Percentiles rank a stretch among this genome's conserved stretches.
phyloP scores from a whole-genome alignment of 495 filamentous ascomycete species.

The Physcia stellaris region DNA sequence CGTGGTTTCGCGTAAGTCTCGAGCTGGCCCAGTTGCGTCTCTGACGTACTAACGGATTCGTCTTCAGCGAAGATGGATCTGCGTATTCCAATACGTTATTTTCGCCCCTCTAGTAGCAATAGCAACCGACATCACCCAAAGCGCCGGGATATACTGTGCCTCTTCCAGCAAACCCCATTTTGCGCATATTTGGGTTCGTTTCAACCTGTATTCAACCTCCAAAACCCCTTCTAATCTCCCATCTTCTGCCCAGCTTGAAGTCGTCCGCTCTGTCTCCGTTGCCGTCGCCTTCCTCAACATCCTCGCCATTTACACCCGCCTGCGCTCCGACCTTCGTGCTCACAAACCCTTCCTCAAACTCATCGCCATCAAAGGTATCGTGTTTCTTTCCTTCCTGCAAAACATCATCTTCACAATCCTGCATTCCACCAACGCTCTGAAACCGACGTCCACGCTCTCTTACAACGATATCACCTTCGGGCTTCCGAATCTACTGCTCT shows the following conservation, averaged over 20 bases:
- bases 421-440: slow-evolving; percentile 13
- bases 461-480: slow-evolving; percentile 24
- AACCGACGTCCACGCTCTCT: slow-evolving; percentile 14
- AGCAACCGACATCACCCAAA: slow-evolving; percentile 21
- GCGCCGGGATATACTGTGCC: slow-evolving; percentile 18
- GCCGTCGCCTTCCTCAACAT: slow-evolving; percentile 15
- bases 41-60: slow-evolving; percentile 3
- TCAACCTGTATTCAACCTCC: too few species aligned
- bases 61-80: slow-evolving; percentile 16
- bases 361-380: slow-evolving; percentile 23
- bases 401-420: slow-evolving; percentile 23
- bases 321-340: slow-evolving; percentile 12
- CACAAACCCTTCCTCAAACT: slow-evolving; percentile 21
- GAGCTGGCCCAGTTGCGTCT: slow-evolving; percentile 12
- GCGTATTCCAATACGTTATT: slow-evolving; percentile 21
- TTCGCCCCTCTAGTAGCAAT: slow-evolving; percentile 17
- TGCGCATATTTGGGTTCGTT: slow-evolving; percentile 27
- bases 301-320: slow-evolving; percentile 16
- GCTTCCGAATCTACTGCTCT: slow-evolving; percentile 22
- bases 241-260: too few species aligned
- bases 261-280: slow-evolving; percentile 17
- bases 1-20: slow-evolving; percentile 13
- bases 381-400: slow-evolving; percentile 18
- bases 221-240: too few species aligned
- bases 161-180: slow-evolving; percentile 18